These are phyloP conservation scores for Zychaea mexicana DNA, from an alignment of 371 early-diverging fungal genomes.

Conservation along the genomic window DNA sequence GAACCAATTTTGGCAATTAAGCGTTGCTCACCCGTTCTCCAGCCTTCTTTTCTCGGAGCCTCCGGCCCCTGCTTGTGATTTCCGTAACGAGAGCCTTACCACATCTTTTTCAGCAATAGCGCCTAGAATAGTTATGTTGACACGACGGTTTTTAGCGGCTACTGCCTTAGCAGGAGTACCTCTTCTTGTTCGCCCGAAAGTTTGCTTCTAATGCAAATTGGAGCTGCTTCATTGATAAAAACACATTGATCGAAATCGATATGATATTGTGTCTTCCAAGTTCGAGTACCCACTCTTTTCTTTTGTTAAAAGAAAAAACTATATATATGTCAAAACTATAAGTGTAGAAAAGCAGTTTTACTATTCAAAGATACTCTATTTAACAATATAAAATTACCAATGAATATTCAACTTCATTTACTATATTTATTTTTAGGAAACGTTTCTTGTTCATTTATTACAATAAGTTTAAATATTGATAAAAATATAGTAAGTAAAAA, in stretches of 20 bases:
- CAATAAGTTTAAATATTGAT: no score
- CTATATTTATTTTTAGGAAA: no score
- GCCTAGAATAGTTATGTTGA: conserved; percentile 12
- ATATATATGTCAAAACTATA: no score
- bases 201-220: conserved; percentile 11
- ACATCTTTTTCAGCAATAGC: conserved; percentile 8
- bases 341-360: no score
- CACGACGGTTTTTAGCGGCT: neutral
- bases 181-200: conserved; percentile 13
- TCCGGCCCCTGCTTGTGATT: conserved; percentile 1
- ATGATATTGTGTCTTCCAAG: neutral
- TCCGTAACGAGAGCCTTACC: conserved; percentile 7
- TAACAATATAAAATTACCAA: no score
- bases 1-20: neutral
- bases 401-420: no score
- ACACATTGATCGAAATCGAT: conserved; percentile 5
- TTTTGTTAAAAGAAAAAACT: neutral
- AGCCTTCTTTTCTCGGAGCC: neutral
- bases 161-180: conserved; percentile 12
- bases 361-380: no score
- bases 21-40: neutral
- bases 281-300: neutral
- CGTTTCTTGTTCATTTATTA: no score
- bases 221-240: conserved; percentile 16
- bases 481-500: no score